phyloP scores from a whole-genome alignment of 1,284 basidiomycete genomes.

The Inonotus hispidus region DNA sequence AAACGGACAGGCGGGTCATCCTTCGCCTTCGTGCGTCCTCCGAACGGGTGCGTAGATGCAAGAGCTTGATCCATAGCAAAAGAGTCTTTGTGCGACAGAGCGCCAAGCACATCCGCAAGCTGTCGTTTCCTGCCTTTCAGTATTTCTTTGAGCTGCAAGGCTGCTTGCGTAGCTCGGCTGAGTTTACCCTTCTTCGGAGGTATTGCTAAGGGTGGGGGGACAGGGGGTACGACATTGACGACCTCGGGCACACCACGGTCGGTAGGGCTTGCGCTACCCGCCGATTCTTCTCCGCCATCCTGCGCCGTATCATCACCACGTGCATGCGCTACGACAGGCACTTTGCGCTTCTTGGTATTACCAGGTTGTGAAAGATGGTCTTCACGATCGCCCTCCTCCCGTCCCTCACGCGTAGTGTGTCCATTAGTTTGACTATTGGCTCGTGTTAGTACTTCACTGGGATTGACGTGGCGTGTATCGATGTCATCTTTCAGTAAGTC shows the following conservation, averaged over 20 bases:
- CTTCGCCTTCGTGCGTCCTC: conserved; percentile 22
- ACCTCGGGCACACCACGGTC: conserved; percentile 26
- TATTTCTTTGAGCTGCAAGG: conserved; percentile 68
- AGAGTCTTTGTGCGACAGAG: conserved; percentile 55
- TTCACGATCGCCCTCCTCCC: conserved; percentile 46
- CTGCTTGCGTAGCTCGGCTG: conserved; percentile 56
- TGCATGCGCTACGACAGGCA: conserved; percentile 40
- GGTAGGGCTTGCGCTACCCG: conserved; percentile 24
- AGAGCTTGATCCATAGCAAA: conserved; percentile 71
- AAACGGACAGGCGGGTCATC: conserved; percentile 28
- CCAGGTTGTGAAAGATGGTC: conserved; percentile 67
- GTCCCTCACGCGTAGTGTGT: conserved; percentile 15
- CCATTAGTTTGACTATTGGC: conserved; percentile 20
- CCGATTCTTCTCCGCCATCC: conserved; percentile 33
- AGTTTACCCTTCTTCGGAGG: conserved; percentile 41
- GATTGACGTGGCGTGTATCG: conserved; percentile 21
- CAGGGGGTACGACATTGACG: conserved; percentile 14
- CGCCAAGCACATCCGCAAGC: conserved; percentile 59
- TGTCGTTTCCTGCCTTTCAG: conserved; percentile 62
- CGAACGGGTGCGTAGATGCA: conserved; percentile 34
- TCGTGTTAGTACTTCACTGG: conserved; percentile 3
- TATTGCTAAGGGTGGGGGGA: conserved; percentile 8
- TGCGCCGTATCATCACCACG: conserved; percentile 5
- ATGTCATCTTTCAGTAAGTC: conserved; percentile 32
- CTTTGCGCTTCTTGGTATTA: conserved; percentile 84